Conservation (phyloP, 768 basidiomycete genomes). For the Suillus lakei region DNA sequence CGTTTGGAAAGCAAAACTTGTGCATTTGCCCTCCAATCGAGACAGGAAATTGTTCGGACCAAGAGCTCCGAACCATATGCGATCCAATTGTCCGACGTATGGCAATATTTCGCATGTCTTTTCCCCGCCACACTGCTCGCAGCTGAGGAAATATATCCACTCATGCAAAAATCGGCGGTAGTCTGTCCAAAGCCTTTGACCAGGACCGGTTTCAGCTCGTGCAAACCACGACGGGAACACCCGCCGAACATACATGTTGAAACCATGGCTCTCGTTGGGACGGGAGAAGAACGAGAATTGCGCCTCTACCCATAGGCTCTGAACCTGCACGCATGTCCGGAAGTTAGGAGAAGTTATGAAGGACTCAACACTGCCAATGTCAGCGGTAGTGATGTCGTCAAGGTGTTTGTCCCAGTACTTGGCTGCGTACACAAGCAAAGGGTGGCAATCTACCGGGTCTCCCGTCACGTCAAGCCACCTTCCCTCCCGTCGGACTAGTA, state of each 20-base stretch:
- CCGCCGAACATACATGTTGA: not conserved
- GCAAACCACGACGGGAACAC: not conserved
- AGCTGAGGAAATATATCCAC: not conserved
- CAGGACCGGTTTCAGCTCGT: not conserved
- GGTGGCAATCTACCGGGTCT: constrained; percentile 26
- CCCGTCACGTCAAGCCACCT: constrained; percentile 30
- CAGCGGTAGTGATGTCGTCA: constrained; percentile 17
- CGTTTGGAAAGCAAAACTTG: not conserved
- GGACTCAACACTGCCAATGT: constrained; percentile 13
- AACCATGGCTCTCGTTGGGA: too few relatives aligned
- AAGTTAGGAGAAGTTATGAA: constrained; percentile 36
- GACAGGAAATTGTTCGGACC: not conserved
- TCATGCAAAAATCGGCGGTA: not conserved
- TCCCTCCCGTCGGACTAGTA: constrained; percentile 19
- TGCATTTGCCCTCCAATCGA: not conserved
- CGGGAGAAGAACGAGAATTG: not conserved
- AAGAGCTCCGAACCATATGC: constrained; percentile 1
- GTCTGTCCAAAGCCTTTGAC: not conserved
- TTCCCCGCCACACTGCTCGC: not conserved
- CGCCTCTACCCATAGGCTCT: constrained; percentile 34
- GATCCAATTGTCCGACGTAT: not conserved
- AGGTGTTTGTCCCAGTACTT: constrained; percentile 41
- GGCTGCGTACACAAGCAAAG: constrained; percentile 31
- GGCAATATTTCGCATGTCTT: not conserved
- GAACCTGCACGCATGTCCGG: constrained; percentile 35